Percentiles rank a stretch among this genome's conserved stretches.
These are phyloP conservation scores for Neospora caninum DNA, from an alignment of 169 alveolate genomes.

Conservation along the genomic window DNA sequence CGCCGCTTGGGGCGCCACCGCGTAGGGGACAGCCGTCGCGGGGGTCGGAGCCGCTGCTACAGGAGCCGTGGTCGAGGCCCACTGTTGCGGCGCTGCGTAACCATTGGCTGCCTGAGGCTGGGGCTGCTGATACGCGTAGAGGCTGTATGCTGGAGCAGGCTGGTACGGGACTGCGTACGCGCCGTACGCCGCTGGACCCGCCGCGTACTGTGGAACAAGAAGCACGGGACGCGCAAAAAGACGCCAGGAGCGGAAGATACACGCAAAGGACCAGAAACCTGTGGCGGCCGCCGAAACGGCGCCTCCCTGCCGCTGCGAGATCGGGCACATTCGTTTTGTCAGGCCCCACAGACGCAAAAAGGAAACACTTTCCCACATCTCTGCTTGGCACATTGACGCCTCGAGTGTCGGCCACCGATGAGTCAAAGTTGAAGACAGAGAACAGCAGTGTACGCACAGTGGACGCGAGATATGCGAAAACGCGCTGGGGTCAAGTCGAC, in stretches of 20 bases:
- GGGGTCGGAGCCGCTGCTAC: neutral
- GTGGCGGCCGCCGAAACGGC: neutral
- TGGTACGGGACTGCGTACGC: constrained; percentile 35
- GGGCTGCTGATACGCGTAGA: constrained; percentile 33
- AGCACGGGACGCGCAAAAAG: neutral
- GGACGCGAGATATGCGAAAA: too few relatives aligned
- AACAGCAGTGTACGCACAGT: too few relatives aligned
- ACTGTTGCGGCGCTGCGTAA: neutral
- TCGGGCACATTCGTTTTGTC: too few relatives aligned
- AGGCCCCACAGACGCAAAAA: too few relatives aligned
- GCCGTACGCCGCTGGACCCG: constrained; percentile 28
- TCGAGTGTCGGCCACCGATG: too few relatives aligned
- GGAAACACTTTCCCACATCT: too few relatives aligned
- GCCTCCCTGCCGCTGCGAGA: neutral
- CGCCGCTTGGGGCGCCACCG: constrained; percentile 30
- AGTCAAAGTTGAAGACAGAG: too few relatives aligned
- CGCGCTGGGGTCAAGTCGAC: too few relatives aligned
- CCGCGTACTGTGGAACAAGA: neutral
- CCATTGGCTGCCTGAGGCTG: constrained; percentile 12
- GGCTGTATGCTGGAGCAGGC: constrained; percentile 35
- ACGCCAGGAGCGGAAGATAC: neutral
- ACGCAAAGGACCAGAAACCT: neutral
- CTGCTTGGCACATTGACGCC: too few relatives aligned
- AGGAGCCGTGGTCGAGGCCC: neutral
- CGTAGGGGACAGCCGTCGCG: constrained; percentile 7